Evolutionary conservation across 2,329 filamentous ascomycete species (phyloP), one percentile per base, ranked within the genome.

Genomic region (Myriangium duriaei): DNA sequence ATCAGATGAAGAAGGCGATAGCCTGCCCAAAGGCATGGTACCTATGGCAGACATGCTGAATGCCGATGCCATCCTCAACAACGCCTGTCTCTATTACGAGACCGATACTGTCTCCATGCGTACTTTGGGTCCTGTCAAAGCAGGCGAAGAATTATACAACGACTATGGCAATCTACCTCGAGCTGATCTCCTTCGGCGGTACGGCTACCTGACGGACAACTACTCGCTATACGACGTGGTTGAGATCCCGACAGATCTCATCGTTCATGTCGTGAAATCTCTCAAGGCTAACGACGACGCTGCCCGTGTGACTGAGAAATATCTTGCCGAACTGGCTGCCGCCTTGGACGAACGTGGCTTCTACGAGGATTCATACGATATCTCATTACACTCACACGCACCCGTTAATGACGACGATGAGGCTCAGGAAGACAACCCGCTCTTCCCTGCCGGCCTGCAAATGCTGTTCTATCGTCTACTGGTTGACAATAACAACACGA

Each of bases 41-140:
- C 85, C 86, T 1, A 72, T 95, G 65, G 86, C 86, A 1, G 87
- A 94, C 54, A 78, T 93, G 52, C 68, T 95, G 19, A 94, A 93
- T 51, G 84, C 86, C 0, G 83, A 94, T 55, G 85, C 81, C 4
- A 76, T 85, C 45, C 62, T 64, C 46, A 91, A 91, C 57, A 93
- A 94, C 48, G 81, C 74, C 13, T 70, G 72, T 31, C 64, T 79
- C 1, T 75, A 72, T 50, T 73, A 79, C 53, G 71, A 76, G 45
- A 63, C 70, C 40, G 60, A 64, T 32, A 59, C 54, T 9, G 65
- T 93, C 6, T 76, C 77, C 2, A 88, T 91, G 57, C 80, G 76
- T 15, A 68, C 81, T 1, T 65, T 87, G 42, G 73, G 76, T 30
- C 61, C 71, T 1, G 85, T 94, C 50, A 61, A 59, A 15, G 69